Evolutionary conservation across 257 asterid species (phyloP).

Genomic region (Gentiana macrophylla): DNA sequence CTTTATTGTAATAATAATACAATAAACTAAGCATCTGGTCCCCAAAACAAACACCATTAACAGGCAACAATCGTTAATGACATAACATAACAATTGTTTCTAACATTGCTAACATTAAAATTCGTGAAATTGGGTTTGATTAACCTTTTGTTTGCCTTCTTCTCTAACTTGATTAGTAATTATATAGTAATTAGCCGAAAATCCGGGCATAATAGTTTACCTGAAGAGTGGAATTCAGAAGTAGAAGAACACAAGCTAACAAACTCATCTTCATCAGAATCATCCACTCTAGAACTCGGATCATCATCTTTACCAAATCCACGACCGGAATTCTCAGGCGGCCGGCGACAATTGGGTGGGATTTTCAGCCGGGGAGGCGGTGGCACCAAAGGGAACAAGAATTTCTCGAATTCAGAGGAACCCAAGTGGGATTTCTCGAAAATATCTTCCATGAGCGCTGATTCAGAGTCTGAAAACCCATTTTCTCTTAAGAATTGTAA

Average conservation of each 20-base stretch:
- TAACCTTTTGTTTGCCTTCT: too few species aligned
- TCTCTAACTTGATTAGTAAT: too few species aligned
- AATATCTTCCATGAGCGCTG: slow-evolving; percentile 80
- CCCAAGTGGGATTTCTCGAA: slow-evolving; percentile 50
- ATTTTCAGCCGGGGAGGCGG: slow-evolving; percentile 63
- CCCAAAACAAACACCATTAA: background rate
- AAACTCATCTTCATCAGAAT: slow-evolving; percentile 78
- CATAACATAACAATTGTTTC: too few species aligned
- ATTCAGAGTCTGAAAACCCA: slow-evolving; percentile 61
- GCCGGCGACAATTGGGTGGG: slow-evolving; percentile 27
- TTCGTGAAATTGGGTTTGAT: too few species aligned
- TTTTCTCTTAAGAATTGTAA: slow-evolving; percentile 51
- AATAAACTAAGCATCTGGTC: slow-evolving; percentile 2
- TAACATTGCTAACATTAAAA: too few species aligned
- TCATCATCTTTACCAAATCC: slow-evolving; percentile 4
- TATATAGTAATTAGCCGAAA: background rate
- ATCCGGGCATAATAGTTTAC: slow-evolving; percentile 22
- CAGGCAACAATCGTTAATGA: too few species aligned
- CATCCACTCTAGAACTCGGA: slow-evolving; percentile 18
- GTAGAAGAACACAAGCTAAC: slow-evolving; percentile 84
- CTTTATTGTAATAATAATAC: too few species aligned
- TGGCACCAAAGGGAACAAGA: slow-evolving; percentile 64
- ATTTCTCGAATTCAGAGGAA: slow-evolving; percentile 59
- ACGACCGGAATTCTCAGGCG: slow-evolving; percentile 9
- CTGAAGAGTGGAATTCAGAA: slow-evolving; percentile 73